Evolutionary conservation across 163 green algal genomes (phyloP).

Genomic region (Prototheca stagnorum): DNA sequence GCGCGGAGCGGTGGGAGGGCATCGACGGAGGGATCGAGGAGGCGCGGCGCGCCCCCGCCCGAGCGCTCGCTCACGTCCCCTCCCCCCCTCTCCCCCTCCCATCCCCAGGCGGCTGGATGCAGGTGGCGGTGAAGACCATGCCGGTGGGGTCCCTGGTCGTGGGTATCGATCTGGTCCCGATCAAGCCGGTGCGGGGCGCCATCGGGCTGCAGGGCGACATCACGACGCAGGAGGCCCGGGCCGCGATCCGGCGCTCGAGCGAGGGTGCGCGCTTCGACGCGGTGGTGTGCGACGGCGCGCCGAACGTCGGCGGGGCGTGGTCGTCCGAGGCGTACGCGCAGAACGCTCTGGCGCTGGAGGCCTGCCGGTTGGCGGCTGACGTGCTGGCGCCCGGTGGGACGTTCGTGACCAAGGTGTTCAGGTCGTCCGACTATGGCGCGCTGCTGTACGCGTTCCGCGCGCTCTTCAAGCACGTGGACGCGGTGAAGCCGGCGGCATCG

Average conservation of each 20-base stretch:
- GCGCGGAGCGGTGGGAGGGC: too few species aligned
- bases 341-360: slow-evolving; percentile 79
- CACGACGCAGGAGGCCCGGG: slow-evolving; percentile 61
- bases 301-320: slow-evolving; percentile 94
- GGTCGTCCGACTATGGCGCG: slow-evolving; percentile 89
- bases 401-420: slow-evolving; percentile 96
- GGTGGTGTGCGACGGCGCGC: slow-evolving; percentile 91
- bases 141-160: slow-evolving; percentile 75
- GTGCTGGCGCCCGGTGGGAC: slow-evolving; percentile 70
- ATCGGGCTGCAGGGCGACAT: slow-evolving; percentile 84
- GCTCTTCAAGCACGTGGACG: slow-evolving; percentile 92
- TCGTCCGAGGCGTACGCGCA: slow-evolving; percentile 74
- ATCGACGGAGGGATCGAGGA: too few species aligned
- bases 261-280: slow-evolving; percentile 63
- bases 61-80: background rate
- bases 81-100: background rate
- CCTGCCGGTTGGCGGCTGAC: slow-evolving; percentile 75
- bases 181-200: slow-evolving; percentile 71
- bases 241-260: slow-evolving; percentile 60
- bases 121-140: slow-evolving; percentile 88
- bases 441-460: slow-evolving; percentile 92
- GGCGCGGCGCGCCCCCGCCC: too few species aligned
- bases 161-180: slow-evolving; percentile 87
- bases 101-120: slow-evolving; percentile 39
- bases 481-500: slow-evolving; percentile 82